Conservation (phyloP, 1,284 basidiomycete genomes). For the Quambalaria eucalypti region DNA sequence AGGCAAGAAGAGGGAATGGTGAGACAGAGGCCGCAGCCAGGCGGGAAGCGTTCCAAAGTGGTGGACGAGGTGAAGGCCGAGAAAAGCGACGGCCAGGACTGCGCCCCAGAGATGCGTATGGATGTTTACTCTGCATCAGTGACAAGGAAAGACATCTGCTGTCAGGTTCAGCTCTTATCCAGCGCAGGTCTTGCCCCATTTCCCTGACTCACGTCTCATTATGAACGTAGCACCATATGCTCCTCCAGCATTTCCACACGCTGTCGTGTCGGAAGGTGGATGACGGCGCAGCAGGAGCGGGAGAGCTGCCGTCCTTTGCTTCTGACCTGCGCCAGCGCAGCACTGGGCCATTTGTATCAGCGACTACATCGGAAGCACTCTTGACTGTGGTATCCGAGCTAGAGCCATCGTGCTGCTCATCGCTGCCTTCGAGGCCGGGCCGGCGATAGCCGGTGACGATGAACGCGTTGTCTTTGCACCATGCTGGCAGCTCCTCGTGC, state of each 20-base stretch:
- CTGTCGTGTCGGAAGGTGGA: slow-evolving; percentile 31
- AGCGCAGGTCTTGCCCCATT: not conserved
- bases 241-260: slow-evolving; percentile 37
- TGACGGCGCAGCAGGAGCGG: no score
- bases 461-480: slow-evolving; percentile 36
- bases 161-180: not conserved
- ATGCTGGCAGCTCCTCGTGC: slow-evolving; percentile 6
- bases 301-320: not conserved
- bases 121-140: slow-evolving; percentile 63
- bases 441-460: slow-evolving; percentile 39
- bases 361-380: not conserved
- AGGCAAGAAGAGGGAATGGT: slow-evolving; percentile 30
- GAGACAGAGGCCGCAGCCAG: slow-evolving; percentile 21
- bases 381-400: not conserved
- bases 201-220: slow-evolving; percentile 41
- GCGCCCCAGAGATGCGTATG: slow-evolving; percentile 75
- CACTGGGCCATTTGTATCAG: not conserved
- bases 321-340: slow-evolving; percentile 2
- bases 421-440: slow-evolving; percentile 24
- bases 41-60: slow-evolving; percentile 19
- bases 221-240: slow-evolving; percentile 44
- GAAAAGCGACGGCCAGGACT: slow-evolving; percentile 57
- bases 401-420: not conserved
- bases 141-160: no score
- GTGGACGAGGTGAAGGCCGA: slow-evolving; percentile 36